phyloP scores from a whole-genome alignment of 2,329 filamentous ascomycete species.

The Fusarium musae region DNA sequence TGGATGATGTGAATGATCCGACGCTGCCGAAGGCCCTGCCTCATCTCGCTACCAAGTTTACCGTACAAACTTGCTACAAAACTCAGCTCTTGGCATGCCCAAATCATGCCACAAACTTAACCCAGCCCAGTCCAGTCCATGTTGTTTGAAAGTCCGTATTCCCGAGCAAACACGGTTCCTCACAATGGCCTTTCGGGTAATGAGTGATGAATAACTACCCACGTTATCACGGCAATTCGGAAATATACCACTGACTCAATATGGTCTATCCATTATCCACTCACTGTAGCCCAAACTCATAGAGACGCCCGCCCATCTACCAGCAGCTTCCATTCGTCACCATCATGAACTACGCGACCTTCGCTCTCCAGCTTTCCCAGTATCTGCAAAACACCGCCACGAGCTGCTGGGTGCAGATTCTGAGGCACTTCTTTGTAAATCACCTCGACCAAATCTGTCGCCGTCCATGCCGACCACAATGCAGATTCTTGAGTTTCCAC shows the following conservation, averaged over 20 bases:
- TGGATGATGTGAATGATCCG: constrained; percentile 5
- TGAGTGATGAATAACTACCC: not conserved
- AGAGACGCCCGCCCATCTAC: constrained; percentile 38
- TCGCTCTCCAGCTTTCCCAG: constrained; percentile 82
- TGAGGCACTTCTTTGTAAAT: constrained; percentile 86
- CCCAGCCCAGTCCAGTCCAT: not conserved
- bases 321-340: constrained; percentile 46
- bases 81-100: constrained; percentile 16
- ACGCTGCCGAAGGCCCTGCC: constrained; percentile 10
- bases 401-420: constrained; percentile 79
- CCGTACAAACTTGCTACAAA: not conserved
- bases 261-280: not conserved
- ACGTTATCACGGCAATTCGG: not conserved
- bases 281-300: constrained; percentile 13
- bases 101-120: not conserved
- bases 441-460: constrained; percentile 85
- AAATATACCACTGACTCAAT: not conserved
- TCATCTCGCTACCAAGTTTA: not conserved
- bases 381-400: constrained; percentile 80
- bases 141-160: not conserved
- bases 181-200: not conserved
- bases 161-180: not conserved
- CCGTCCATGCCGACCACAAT: constrained; percentile 64
- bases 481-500: constrained; percentile 41
- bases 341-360: constrained; percentile 66